phyloP scores from a whole-genome alignment of 495 filamentous ascomycete species.

The Aspergillus wentii region DNA sequence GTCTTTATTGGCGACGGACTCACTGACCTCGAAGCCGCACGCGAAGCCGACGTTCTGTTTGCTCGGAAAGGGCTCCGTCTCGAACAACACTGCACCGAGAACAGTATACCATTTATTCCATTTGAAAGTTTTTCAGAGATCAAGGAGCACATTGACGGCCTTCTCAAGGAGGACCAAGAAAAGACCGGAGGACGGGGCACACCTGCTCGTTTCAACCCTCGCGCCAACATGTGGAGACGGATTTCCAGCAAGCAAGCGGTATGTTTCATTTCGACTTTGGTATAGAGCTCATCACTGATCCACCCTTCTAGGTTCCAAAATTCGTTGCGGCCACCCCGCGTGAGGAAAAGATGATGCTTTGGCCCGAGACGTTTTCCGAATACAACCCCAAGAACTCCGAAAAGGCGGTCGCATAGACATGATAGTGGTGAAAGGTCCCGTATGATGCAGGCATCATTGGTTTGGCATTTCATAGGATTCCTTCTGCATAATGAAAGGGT shows the following conservation, averaged over 20 bases:
- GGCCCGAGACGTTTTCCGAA: constrained; percentile 58
- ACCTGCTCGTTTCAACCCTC: constrained; percentile 62
- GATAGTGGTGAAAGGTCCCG: background rate
- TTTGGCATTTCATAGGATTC: too few species aligned
- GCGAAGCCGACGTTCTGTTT: constrained; percentile 73
- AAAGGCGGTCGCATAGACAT: constrained; percentile 18
- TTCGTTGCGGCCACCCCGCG: constrained; percentile 50
- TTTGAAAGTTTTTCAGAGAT: constrained; percentile 69
- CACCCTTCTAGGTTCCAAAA: constrained; percentile 39
- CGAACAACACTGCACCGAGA: constrained; percentile 66
- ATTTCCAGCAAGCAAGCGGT: constrained; percentile 54
- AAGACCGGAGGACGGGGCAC: constrained; percentile 61
- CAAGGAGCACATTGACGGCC: constrained; percentile 55
- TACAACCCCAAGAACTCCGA: constrained; percentile 28
- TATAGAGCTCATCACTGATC: too few species aligned
- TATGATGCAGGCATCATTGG: constrained; percentile 1
- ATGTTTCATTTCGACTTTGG: constrained; percentile 9
- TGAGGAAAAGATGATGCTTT: constrained; percentile 64
- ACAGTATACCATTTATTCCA: constrained; percentile 56
- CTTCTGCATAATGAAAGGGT: too few species aligned
- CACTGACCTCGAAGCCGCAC: constrained; percentile 67
- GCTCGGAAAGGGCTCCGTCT: constrained; percentile 62
- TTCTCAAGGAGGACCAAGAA: constrained; percentile 56
- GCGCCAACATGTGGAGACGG: constrained; percentile 67
- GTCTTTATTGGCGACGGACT: constrained; percentile 79